Conservation (phyloP, 2,329 filamentous ascomycete genomes). For the Talaromyces sp. region DNA sequence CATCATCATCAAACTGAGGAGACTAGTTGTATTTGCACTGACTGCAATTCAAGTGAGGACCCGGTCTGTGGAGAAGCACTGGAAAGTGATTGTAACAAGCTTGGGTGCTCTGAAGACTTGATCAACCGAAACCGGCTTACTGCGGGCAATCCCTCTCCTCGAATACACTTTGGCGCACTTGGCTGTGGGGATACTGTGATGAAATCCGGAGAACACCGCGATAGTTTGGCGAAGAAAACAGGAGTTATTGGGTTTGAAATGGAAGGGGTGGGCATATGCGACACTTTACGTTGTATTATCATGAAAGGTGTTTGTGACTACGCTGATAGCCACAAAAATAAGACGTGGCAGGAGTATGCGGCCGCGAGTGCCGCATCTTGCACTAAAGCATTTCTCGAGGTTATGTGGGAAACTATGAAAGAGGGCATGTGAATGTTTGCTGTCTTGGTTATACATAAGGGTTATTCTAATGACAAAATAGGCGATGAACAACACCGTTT, state of each 20-base stretch:
- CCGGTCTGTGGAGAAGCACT: slow-evolving; percentile 1
- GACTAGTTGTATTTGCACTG: neutral
- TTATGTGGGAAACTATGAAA: neutral
- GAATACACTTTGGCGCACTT: slow-evolving; percentile 28
- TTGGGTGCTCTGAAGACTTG: neutral
- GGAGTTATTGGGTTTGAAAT: slow-evolving; percentile 18
- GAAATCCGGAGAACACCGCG: slow-evolving; percentile 31
- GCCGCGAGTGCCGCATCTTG: slow-evolving; percentile 32
- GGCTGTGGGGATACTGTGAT: slow-evolving; percentile 26
- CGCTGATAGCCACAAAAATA: slow-evolving; percentile 33
- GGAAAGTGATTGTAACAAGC: neutral
- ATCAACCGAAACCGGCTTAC: neutral
- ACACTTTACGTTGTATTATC: slow-evolving; percentile 15
- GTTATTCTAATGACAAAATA: neutral
- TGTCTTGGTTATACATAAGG: neutral
- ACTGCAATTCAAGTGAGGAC: neutral
- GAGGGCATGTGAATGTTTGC: neutral
- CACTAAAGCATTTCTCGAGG: slow-evolving; percentile 21
- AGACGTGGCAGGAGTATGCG: slow-evolving; percentile 34
- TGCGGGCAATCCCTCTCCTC: slow-evolving; percentile 12
- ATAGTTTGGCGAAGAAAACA: slow-evolving; percentile 23
- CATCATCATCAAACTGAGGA: neutral
- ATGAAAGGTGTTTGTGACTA: slow-evolving; percentile 32
- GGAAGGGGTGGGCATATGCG: slow-evolving; percentile 16
- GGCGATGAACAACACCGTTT: neutral